These are phyloP conservation scores for Kuraishia cidri DNA, from an alignment of 805 yeast species.

Conservation along the genomic window DNA sequence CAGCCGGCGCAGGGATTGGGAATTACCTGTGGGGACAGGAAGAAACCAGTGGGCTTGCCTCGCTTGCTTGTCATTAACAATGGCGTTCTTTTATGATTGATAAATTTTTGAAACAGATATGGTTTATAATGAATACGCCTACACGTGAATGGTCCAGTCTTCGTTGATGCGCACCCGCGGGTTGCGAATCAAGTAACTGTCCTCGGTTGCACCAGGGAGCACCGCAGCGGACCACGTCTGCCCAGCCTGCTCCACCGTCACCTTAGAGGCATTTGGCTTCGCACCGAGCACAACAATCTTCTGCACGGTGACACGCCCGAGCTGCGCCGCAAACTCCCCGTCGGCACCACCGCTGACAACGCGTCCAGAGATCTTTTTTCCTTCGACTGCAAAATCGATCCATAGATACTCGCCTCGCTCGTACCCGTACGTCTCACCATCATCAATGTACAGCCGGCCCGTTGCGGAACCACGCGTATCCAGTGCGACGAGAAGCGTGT, in stretches of 20 bases:
- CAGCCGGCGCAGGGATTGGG: conserved; percentile 30
- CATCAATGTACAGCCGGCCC: conserved; percentile 64
- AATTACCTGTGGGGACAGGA: conserved; percentile 15
- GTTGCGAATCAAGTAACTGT: conserved; percentile 28
- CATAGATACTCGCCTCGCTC: conserved; percentile 43
- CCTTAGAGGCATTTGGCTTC: no score
- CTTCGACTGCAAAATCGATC: no score
- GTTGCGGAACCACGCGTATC: conserved; percentile 35
- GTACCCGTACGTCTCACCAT: conserved; percentile 67
- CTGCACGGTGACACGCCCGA: conserved; percentile 38
- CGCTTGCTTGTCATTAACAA: conserved; percentile 2
- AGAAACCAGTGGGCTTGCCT: background rate
- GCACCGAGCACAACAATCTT: conserved; percentile 42
- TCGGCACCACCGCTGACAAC: conserved; percentile 12
- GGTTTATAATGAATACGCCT: background rate
- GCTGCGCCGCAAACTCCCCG: conserved; percentile 9
- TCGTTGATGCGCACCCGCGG: conserved; percentile 37
- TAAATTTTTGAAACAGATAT: background rate
- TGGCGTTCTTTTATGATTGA: background rate
- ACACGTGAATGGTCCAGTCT: conserved; percentile 30
- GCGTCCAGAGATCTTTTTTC: conserved; percentile 17
- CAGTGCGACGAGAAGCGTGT: conserved; percentile 60
- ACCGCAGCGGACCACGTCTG: conserved; percentile 25
- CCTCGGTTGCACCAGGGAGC: conserved; percentile 7
- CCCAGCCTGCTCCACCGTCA: conserved; percentile 26